Evolutionary conservation across 257 asterid species (phyloP).

Genomic region (Nemophila menziesii): DNA sequence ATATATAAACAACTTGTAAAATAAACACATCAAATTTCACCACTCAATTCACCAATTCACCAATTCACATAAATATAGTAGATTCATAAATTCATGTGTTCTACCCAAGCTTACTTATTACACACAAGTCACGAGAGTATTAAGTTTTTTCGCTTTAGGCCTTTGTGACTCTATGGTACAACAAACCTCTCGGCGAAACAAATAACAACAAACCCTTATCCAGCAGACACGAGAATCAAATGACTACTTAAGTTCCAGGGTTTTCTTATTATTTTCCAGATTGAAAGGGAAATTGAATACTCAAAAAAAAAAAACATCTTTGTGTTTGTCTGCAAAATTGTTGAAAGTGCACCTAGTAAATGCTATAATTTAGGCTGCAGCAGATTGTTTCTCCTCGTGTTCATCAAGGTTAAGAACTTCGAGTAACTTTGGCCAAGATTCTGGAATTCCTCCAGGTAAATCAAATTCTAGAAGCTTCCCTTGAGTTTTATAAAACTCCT

Average conservation of each 20-base stretch:
- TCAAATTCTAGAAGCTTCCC: constrained; percentile 73
- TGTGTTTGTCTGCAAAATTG: constrained; percentile 39
- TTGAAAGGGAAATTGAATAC: neutral
- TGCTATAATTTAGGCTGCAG: constrained; percentile 37
- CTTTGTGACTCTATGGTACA: neutral
- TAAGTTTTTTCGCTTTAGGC: neutral
- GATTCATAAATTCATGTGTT: neutral
- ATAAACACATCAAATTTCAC: neutral
- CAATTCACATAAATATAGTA: neutral
- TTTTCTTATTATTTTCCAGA: neutral
- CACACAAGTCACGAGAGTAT: neutral
- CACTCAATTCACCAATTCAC: too few species aligned
- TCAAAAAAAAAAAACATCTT: neutral
- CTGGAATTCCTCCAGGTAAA: constrained; percentile 89
- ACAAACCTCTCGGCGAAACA: neutral
- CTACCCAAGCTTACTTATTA: neutral
- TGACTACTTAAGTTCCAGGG: neutral
- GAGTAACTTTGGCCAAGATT: constrained; percentile 83
- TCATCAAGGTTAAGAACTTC: constrained; percentile 80
- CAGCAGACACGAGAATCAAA: neutral
- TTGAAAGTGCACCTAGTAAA: constrained; percentile 13
- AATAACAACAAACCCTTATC: neutral
- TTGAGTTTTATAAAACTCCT: constrained; percentile 54
- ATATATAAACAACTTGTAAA: neutral
- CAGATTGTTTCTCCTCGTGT: constrained; percentile 61